phyloP scores from a whole-genome alignment of 1,284 basidiomycete species.

The Cystobasidiaceae sp. region DNA sequence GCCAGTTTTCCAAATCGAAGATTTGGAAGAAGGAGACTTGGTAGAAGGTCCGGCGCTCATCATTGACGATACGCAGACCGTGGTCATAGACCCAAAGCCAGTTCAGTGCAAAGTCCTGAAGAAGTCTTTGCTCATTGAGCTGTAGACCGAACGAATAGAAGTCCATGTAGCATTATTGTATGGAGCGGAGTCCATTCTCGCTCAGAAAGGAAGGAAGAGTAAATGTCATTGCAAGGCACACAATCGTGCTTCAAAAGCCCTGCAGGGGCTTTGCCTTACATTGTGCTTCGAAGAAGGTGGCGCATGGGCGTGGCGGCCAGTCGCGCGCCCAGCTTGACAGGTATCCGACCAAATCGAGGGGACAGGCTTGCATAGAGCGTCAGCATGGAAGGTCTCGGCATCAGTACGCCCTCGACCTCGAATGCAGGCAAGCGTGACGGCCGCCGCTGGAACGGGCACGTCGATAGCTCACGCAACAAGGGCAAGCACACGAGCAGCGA shows the following conservation, averaged over 20 bases:
- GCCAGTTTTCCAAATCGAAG: constrained; percentile 68
- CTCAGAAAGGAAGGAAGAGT: no score
- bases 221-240: no score
- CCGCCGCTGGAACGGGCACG: neutral
- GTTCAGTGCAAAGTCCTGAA: constrained; percentile 23
- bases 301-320: no score
- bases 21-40: constrained; percentile 62
- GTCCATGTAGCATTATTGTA: no score
- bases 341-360: no score
- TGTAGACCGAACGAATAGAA: constrained; percentile 1
- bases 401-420: neutral
- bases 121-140: constrained; percentile 26
- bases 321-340: no score
- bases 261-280: no score
- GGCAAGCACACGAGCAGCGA: constrained; percentile 10
- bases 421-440: constrained; percentile 2
- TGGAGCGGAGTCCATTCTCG: no score
- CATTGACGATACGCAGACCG: constrained; percentile 87
- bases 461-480: neutral
- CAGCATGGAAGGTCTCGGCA: constrained; percentile 9
- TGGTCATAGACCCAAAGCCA: constrained; percentile 60
- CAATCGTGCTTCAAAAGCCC: no score
- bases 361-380: neutral
- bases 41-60: constrained; percentile 80
- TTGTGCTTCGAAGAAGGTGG: no score